Conservation (phyloP, 108 stramenopile genomes). For the Nitzschia sp. region DNA sequence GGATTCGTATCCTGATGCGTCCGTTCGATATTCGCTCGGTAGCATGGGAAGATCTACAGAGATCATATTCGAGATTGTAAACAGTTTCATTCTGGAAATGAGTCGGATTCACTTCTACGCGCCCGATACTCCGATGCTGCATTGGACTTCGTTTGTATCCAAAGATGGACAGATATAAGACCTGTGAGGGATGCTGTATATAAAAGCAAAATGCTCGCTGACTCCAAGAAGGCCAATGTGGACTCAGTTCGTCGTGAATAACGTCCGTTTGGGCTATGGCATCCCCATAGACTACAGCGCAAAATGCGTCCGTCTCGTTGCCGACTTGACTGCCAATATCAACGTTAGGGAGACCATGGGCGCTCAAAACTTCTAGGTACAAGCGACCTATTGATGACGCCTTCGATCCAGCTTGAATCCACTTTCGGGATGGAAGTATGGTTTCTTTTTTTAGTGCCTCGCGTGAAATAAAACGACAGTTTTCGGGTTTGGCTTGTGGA, state of each 20-base stretch:
- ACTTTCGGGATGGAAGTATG: constrained; percentile 44
- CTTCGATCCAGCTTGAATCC: constrained; percentile 59
- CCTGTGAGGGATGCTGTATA: constrained; percentile 67
- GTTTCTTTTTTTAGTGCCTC: constrained; percentile 42
- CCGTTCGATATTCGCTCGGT: constrained; percentile 32
- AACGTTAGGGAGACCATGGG: constrained; percentile 67
- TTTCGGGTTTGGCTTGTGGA: constrained; percentile 20
- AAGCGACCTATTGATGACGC: constrained; percentile 41
- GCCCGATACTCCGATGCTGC: constrained; percentile 68
- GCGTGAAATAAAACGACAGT: constrained; percentile 35
- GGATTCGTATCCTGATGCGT: constrained; percentile 33
- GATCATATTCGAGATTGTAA: constrained; percentile 63
- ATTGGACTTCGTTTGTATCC: constrained; percentile 55
- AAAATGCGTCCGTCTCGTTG: constrained; percentile 82
- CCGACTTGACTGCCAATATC: constrained; percentile 56
- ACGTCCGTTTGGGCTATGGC: constrained; percentile 52
- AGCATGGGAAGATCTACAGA: constrained; percentile 47
- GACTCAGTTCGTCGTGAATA: constrained; percentile 67
- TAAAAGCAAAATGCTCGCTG: constrained; percentile 74
- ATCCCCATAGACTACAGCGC: constrained; percentile 67
- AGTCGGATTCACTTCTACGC: constrained; percentile 62
- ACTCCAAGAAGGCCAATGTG: constrained; percentile 79
- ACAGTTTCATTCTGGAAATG: constrained; percentile 57
- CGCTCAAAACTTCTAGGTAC: constrained; percentile 54
- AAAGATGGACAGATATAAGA: constrained; percentile 68